Evolutionary conservation across 441 rosid genomes (phyloP).

Genomic region (Syzygium syzygioides): DNA sequence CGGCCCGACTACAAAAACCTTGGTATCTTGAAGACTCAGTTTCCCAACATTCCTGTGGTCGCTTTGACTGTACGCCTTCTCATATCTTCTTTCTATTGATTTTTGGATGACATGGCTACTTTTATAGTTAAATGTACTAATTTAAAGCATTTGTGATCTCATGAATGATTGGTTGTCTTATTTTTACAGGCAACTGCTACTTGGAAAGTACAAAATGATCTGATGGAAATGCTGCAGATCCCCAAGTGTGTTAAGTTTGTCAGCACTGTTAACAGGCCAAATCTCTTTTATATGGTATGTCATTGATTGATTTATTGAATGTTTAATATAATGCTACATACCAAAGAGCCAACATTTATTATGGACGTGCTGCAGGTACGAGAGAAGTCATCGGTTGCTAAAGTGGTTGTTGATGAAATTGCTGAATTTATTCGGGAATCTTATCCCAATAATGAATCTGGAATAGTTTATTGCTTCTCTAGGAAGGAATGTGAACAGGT

Average conservation of each 20-base stretch:
- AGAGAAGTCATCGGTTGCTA: slow-evolving; percentile 81
- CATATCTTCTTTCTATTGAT: neutral
- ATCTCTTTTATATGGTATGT: slow-evolving; percentile 87
- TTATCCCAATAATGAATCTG: slow-evolving; percentile 86
- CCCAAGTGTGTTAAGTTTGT: slow-evolving; percentile 85
- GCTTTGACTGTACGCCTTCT: slow-evolving; percentile 79
- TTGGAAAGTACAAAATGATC: slow-evolving; percentile 80
- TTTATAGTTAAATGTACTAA: neutral
- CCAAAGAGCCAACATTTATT: neutral
- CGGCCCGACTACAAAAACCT: slow-evolving; percentile 99
- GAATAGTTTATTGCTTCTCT: slow-evolving; percentile 95
- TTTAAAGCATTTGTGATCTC: slow-evolving; percentile 3
- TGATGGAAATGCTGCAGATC: slow-evolving; percentile 86
- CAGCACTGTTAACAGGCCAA: slow-evolving; percentile 97
- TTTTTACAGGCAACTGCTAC: slow-evolving; percentile 93
- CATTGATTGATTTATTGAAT: slow-evolving; percentile 5
- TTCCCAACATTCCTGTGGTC: slow-evolving; percentile 78
- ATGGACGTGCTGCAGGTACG: slow-evolving; percentile 47
- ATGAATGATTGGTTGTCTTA: neutral
- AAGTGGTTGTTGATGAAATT: slow-evolving; percentile 79
- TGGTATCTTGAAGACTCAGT: slow-evolving; percentile 90
- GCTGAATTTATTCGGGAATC: slow-evolving; percentile 75
- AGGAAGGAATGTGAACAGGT: slow-evolving; percentile 99
- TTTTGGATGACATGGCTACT: neutral
- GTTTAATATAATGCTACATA: slow-evolving; percentile 2